These are phyloP conservation scores for Phragmites australis DNA, from an alignment of 176 grass and related monocot species.

Conservation along the genomic window DNA sequence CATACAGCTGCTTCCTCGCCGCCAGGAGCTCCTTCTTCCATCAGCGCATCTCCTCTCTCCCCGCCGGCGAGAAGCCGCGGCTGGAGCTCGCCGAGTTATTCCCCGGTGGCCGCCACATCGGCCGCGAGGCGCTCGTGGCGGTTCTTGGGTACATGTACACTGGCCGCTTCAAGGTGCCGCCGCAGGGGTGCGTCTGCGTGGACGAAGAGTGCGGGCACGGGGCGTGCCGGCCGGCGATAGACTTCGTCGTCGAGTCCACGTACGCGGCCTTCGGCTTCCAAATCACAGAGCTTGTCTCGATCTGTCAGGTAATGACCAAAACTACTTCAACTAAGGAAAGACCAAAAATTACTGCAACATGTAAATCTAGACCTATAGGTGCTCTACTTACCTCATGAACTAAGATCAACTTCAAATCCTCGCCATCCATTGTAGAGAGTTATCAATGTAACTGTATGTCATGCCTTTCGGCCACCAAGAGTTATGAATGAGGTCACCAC, in stretches of 20 bases:
- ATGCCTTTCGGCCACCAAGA: no score
- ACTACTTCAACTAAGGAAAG: no score
- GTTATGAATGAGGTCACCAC: no score
- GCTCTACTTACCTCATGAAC: no score
- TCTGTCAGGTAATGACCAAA: conserved; percentile 48
- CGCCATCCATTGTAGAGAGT: no score
- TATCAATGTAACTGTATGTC: no score
- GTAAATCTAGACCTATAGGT: no score
- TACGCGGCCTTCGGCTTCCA: conserved; percentile 59
- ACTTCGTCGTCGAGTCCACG: conserved; percentile 48
- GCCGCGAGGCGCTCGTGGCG: conserved; percentile 48
- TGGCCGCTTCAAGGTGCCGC: conserved; percentile 40
- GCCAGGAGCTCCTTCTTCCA: conserved; percentile 60
- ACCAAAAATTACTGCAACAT: no score
- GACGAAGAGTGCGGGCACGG: conserved; percentile 43
- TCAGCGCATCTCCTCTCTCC: conserved; percentile 35
- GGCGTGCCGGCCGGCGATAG: conserved; percentile 60
- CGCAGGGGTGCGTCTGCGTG: conserved; percentile 41
- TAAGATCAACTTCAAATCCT: no score
- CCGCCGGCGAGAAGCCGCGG: conserved; percentile 29
- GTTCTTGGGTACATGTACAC: conserved; percentile 62
- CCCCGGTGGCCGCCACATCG: conserved; percentile 36
- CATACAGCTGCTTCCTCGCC: conserved; percentile 61
- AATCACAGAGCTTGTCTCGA: conserved; percentile 51
- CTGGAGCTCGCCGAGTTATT: conserved; percentile 43